Conservation (phyloP, 2,329 filamentous ascomycete species). For the Chrysosporium queenslandicum region DNA sequence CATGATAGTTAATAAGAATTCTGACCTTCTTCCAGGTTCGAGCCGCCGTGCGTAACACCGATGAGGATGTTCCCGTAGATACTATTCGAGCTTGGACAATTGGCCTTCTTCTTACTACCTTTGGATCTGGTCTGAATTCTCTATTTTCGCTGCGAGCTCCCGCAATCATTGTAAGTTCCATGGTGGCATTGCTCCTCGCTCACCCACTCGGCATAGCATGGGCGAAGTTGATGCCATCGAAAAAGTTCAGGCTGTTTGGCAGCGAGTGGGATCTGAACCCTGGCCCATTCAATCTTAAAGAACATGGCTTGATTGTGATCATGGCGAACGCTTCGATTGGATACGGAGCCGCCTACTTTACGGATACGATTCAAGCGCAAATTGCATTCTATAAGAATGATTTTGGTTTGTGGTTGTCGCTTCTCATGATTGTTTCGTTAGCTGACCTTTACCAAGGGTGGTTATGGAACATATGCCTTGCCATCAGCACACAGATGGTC, state of each 20-base stretch:
- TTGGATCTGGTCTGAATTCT: slow-evolving; percentile 54
- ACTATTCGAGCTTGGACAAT: slow-evolving; percentile 56
- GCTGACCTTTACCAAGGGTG: slow-evolving; percentile 29
- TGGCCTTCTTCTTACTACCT: slow-evolving; percentile 50
- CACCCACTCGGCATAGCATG: slow-evolving; percentile 43
- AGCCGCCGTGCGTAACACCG: slow-evolving; percentile 54
- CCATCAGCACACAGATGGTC: slow-evolving; percentile 58
- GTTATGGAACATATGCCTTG: slow-evolving; percentile 55
- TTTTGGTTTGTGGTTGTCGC: slow-evolving; percentile 40
- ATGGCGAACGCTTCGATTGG: slow-evolving; percentile 59
- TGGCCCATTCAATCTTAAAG: slow-evolving; percentile 40
- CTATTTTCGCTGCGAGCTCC: slow-evolving; percentile 50
- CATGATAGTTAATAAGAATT: background rate
- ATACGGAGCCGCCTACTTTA: slow-evolving; percentile 54
- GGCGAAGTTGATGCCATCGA: slow-evolving; percentile 32
- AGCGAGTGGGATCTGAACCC: slow-evolving; percentile 34
- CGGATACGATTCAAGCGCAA: slow-evolving; percentile 63
- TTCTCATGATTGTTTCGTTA: background rate
- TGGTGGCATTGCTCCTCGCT: slow-evolving; percentile 53
- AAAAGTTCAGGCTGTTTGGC: slow-evolving; percentile 31
- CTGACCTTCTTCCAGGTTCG: slow-evolving; percentile 29
- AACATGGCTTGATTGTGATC: slow-evolving; percentile 38
- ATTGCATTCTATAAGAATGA: slow-evolving; percentile 61
- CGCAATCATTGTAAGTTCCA: slow-evolving; percentile 50
- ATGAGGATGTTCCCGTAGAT: slow-evolving; percentile 55